phyloP scores from a whole-genome alignment of 129 eudicot species.

The Flaveria linearis region DNA sequence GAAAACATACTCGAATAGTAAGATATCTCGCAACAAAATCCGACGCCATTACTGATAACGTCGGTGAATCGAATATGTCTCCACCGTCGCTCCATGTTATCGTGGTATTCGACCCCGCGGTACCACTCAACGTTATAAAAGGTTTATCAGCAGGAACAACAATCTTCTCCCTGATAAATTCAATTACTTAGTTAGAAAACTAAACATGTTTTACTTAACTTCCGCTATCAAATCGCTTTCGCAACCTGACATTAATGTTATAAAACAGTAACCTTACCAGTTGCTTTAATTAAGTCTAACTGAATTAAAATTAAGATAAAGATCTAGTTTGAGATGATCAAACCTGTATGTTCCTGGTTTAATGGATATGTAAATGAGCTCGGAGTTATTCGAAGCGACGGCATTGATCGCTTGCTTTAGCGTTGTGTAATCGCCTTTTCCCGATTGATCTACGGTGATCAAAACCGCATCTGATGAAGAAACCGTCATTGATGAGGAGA shows the following conservation, averaged over 20 bases:
- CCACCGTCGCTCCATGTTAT: slow-evolving; percentile 70
- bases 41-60: slow-evolving; percentile 60
- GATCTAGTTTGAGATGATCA: not conserved
- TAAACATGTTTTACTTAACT: too few relatives aligned
- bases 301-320: not conserved
- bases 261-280: too few relatives aligned
- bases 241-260: too few relatives aligned
- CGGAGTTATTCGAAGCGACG: slow-evolving; percentile 57
- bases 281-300: not conserved
- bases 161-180: slow-evolving; percentile 60
- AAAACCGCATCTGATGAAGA: slow-evolving; percentile 53
- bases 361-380: slow-evolving; percentile 61
- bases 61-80: slow-evolving; percentile 55
- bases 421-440: slow-evolving; percentile 55
- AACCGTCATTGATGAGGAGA: slow-evolving; percentile 36
- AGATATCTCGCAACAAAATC: slow-evolving; percentile 81
- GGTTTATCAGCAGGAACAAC: slow-evolving; percentile 68
- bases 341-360: slow-evolving; percentile 87
- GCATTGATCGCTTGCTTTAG: slow-evolving; percentile 72
- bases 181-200: too few relatives aligned
- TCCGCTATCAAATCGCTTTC: too few relatives aligned
- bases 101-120: slow-evolving; percentile 52
- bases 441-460: slow-evolving; percentile 73
- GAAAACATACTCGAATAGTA: slow-evolving; percentile 56
- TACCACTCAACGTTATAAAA: slow-evolving; percentile 77